Evolutionary conservation across 306 rosid species (phyloP), one percentile per base, ranked within the genome.

Genomic region (Trifolium fragiferum): DNA sequence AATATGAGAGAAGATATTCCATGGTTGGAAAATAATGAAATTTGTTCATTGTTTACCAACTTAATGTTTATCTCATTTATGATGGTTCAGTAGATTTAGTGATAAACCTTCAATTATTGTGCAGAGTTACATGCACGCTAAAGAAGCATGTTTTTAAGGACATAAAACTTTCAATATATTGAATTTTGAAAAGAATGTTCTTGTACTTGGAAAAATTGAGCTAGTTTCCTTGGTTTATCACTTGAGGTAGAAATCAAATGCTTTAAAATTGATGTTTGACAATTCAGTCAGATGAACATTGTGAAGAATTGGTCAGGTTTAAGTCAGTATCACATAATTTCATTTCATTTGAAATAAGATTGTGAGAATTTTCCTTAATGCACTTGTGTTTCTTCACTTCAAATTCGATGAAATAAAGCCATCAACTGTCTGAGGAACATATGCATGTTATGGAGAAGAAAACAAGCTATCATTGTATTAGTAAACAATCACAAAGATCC

Each of bases 1-100:
- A 68, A 35, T 15, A 43, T 49, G 20, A 49, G 54, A 49, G 20
- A 49, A 59, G 76, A 78, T 64, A 53, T 43, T 62, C 40, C 68
- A 54, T 41, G 57, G 59, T 25, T 59, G 55, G 53, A 76, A 59
- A 15, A 66, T 59, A 20, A 30, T 60, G 35, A 2, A 33, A 20
- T 10, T 13, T 41, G 25, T 50, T 66, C 40, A 14, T 7, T 20
- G 38, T 59, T 67, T 68, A 68, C 76, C 60, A 9, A 37, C 8
- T 51, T 54, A 33, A 21, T 65, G 16, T 30, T 54, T 27, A 46
- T 57, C 33, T 44, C 51, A 10, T 16, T 37, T n/a, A 10, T 37
- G 27, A 14, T 72, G 9, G 25, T 35, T 65, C 37, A 46, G 40
- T 66, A 30, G 15, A 19, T 43, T 23, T 14, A 12, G 3, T 47